Evolutionary conservation across 768 basidiomycete species (phyloP).

Genomic region (Leccinum aurantiacum): DNA sequence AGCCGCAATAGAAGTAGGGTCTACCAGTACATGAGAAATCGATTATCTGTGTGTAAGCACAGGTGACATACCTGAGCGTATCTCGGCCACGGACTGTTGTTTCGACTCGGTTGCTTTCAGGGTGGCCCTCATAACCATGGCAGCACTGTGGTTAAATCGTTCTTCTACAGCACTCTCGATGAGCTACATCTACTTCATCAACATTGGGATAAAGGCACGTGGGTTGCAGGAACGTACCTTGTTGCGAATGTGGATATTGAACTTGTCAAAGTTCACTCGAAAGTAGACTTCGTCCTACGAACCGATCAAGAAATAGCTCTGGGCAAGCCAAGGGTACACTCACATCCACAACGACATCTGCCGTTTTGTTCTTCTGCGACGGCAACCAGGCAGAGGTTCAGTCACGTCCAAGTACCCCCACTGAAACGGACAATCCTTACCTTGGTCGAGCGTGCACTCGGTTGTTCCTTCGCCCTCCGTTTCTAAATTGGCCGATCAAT

Average conservation of each 20-base stretch:
- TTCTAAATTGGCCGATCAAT: slow-evolving; percentile 48
- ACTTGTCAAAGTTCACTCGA: slow-evolving; percentile 86
- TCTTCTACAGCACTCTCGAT: slow-evolving; percentile 75
- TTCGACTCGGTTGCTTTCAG: slow-evolving; percentile 68
- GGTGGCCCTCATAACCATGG: slow-evolving; percentile 65
- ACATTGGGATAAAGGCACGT: neutral
- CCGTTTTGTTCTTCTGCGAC: slow-evolving; percentile 45
- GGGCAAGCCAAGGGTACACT: slow-evolving; percentile 25
- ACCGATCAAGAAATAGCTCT: slow-evolving; percentile 2
- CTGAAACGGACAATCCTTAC: slow-evolving; percentile 37
- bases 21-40: slow-evolving; percentile 35
- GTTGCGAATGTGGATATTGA: slow-evolving; percentile 81
- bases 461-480: slow-evolving; percentile 52
- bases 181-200: slow-evolving; percentile 50
- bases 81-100: slow-evolving; percentile 60
- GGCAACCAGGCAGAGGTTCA: slow-evolving; percentile 25
- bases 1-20: slow-evolving; percentile 66
- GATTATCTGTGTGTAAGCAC: slow-evolving; percentile 25
- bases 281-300: slow-evolving; percentile 71
- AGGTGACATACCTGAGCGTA: slow-evolving; percentile 54
- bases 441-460: slow-evolving; percentile 50
- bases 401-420: neutral
- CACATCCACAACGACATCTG: slow-evolving; percentile 69
- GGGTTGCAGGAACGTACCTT: slow-evolving; percentile 46
- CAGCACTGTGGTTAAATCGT: slow-evolving; percentile 76